phyloP scores from a whole-genome alignment of 495 filamentous ascomycete species.

The Penicillium verhagenii region DNA sequence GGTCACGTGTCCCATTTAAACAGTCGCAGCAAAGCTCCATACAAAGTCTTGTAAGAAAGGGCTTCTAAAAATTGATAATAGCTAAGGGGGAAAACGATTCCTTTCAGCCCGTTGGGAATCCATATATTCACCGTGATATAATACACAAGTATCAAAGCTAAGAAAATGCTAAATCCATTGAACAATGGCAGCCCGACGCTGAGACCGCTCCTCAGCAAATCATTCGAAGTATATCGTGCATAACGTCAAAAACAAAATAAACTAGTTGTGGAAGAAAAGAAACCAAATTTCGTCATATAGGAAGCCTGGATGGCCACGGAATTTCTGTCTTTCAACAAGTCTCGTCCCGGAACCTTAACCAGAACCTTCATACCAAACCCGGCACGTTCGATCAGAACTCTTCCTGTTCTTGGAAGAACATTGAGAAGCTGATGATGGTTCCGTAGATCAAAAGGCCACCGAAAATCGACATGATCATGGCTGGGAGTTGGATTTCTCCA shows the following conservation, averaged over 20 bases:
- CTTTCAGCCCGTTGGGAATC: background rate
- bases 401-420: constrained; percentile 97
- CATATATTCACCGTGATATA: constrained; percentile 29
- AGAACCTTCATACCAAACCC: background rate
- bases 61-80: background rate
- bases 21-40: background rate
- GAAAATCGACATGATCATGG: constrained; percentile 92
- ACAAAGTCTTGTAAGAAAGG: background rate
- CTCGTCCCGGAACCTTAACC: background rate
- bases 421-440: constrained; percentile 93
- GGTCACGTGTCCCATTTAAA: background rate
- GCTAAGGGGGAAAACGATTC: too few species aligned
- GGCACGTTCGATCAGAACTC: constrained; percentile 61
- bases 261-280: constrained; percentile 12
- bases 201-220: constrained; percentile 9
- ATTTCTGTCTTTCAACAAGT: background rate
- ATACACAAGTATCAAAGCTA: constrained; percentile 24
- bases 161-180: constrained; percentile 16
- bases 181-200: constrained; percentile 13
- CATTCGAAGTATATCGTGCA: constrained; percentile 18
- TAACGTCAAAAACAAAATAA: constrained; percentile 24
- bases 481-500: constrained; percentile 71
- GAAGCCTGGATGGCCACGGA: constrained; percentile 4
- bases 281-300: constrained; percentile 16
- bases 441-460: constrained; percentile 94